A percentile compares a stretch with the other conserved stretches of the same genome.
These are phyloP conservation scores for Boletus subcaerulescens DNA, from an alignment of 768 basidiomycete genomes.

Conservation along the genomic window DNA sequence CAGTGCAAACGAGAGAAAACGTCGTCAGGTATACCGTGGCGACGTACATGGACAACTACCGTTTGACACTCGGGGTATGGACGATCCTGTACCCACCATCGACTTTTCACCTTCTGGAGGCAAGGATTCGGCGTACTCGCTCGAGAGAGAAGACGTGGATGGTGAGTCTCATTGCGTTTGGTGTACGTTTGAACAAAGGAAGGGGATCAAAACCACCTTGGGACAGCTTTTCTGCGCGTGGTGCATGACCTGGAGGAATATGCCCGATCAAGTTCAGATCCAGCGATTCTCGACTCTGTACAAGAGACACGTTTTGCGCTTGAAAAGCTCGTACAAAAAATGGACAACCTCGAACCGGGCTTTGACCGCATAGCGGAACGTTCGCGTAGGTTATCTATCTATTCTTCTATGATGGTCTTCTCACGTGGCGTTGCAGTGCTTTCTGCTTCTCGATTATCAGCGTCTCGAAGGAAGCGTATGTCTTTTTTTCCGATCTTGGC, in stretches of 20 bases:
- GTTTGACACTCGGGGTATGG: slow-evolving; percentile 79
- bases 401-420: background rate
- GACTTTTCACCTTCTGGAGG: slow-evolving; percentile 75
- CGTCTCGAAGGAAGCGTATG: slow-evolving; percentile 71
- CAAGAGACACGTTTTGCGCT: slow-evolving; percentile 58
- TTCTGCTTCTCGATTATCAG: slow-evolving; percentile 67
- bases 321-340: slow-evolving; percentile 67
- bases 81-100: slow-evolving; percentile 72
- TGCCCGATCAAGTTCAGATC: slow-evolving; percentile 44
- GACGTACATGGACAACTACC: slow-evolving; percentile 87
- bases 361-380: slow-evolving; percentile 88
- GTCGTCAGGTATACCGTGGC: slow-evolving; percentile 79
- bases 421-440: slow-evolving; percentile 49
- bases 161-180: slow-evolving; percentile 54
- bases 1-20: slow-evolving; percentile 74
- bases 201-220: slow-evolving; percentile 4
- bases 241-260: slow-evolving; percentile 65
- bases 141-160: slow-evolving; percentile 70
- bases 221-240: slow-evolving; percentile 55
- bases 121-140: slow-evolving; percentile 57
- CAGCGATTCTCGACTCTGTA: slow-evolving; percentile 52
- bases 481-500: slow-evolving; percentile 13
- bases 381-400: slow-evolving; percentile 53
- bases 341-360: slow-evolving; percentile 75
- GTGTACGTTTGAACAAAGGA: background rate